A percentile compares a stretch with the other conserved stretches of the same genome.
These are phyloP conservation scores for Phialophora tarda DNA, from an alignment of 2,329 filamentous ascomycete genomes.

Conservation along the genomic window DNA sequence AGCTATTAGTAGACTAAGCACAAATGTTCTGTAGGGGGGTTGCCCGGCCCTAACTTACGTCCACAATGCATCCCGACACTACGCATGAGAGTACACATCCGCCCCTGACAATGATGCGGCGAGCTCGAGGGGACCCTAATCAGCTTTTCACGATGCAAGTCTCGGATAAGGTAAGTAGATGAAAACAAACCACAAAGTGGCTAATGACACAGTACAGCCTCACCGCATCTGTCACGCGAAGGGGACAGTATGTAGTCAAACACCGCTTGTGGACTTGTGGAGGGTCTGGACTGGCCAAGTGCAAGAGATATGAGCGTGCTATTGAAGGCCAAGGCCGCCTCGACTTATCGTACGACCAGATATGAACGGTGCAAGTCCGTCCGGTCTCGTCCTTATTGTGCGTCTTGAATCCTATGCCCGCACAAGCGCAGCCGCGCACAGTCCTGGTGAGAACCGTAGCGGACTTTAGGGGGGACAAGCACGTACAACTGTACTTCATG, in stretches of 20 bases:
- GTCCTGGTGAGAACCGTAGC: background rate
- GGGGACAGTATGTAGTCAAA: background rate
- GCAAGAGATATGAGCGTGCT: background rate
- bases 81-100: background rate
- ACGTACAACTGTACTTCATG: background rate
- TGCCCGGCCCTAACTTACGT: background rate
- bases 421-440: background rate
- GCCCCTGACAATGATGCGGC: no score
- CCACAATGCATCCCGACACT: background rate
- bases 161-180: no score
- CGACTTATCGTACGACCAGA: background rate
- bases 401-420: background rate
- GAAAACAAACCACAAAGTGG: background rate
- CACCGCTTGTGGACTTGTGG: background rate
- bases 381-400: background rate
- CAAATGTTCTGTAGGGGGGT: background rate
- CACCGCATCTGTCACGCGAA: background rate
- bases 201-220: background rate
- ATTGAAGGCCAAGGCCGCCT: slow-evolving; percentile 4
- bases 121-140: no score
- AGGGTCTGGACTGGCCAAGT: background rate
- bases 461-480: background rate
- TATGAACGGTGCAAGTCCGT: background rate
- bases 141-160: no score
- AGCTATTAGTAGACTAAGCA: no score